Base-by-base conservation (phyloP, 2,329 filamentous ascomycete species). In the Penicillium sp. region DNA sequence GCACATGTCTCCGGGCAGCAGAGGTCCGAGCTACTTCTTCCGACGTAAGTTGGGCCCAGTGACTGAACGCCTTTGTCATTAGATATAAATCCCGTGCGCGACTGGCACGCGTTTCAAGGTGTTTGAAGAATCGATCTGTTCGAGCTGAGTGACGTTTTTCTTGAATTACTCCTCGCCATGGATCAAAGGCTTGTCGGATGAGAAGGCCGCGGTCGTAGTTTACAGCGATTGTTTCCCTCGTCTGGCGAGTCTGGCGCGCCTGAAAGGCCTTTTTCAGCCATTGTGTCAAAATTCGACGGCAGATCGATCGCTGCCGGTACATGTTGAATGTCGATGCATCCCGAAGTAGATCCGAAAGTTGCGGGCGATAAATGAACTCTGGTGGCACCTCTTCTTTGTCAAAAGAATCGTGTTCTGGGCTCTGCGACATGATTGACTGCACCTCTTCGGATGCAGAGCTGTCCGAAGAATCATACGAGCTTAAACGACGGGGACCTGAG, bases 1-100 rank as follows among this genome's bases (percentile, higher is more conserved):
- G 75, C 57, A 92, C 84, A 68, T 90, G 88, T 58, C 84, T 80
- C 59, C 88, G 82, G 19, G 89, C 90, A 40, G 85, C 79, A 5
- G 82, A 84, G 4, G 88, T 90, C 38, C 84, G 82, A 59, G 85
- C 81, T 16, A 85, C 77, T 65, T 90, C 84, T 14, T 89, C 84
- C 6, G 80, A 81, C 11, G 88, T 82, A 48, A 82, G 78, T 52
- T 82, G 81, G 11, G 83, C 82, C 90, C 90, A 95, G 60, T 88
- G 84, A 1, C 79, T 82, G 54, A 90, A 85, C 2, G 83, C 81
- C 68, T 85, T 87, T 4, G 80, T 82, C 55, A 88, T 71, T 7
- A 90, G 77, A 62, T 85, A 88, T 11, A 88, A 73, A 66, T 88
- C 81, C 56, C 88, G 83, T 43, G 87, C 86, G 61, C 83, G 81